Base-by-base conservation (phyloP, 2,329 filamentous ascomycete genomes). In the Fusarium azukiicola region DNA sequence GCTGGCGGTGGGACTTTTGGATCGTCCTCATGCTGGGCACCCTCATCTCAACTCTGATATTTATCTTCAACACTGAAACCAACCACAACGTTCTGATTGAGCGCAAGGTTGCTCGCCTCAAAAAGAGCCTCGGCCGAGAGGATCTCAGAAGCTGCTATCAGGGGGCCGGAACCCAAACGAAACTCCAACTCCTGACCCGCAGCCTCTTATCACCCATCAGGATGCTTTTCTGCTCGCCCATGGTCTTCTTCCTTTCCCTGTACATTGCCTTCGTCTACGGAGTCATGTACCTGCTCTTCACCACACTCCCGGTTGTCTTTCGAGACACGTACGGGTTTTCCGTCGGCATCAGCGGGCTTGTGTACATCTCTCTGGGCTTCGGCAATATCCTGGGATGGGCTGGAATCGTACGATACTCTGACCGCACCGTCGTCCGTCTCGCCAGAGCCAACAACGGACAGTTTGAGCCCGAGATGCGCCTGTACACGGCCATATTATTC, bases 281-380 rank as follows among this genome's bases (percentile, higher is more conserved):
- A 5, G 78, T 86, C 14, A 68, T 87, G 5, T 88, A 85, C 58
- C 77, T 86, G 5, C 85, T 88, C 68, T 87, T 87, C 69, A 84
- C 83, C 1, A 86, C 87, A 1, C 85, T 87, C 27, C 81, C 87
- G 1, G 77, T 79, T 42, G 86, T 88, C n/a, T 89, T 87, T 67
- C 74, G 82, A 49, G 69, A 71, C 2, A 79, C 83, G 14, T 89
- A 88, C 61, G 73, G 80, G 42, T 88, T 87, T 67, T 72, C 69
- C 12, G 69, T 74, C 3, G 73, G 72, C 27, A 70, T 75, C 13
- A 80, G 81, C 6, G 83, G 80, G 21, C 84, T 93, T 67, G 84
- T 90, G 44, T 90, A 89, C 9, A 90, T 93, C 2, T 92, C 93
- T 66, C 88, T 92, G 11, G 87, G 89, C 75, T 83, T 81, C 76